Percentiles rank a stretch among this genome's conserved stretches.
phyloP scores from a whole-genome alignment of 1,284 basidiomycete genomes.

The Calocybe gambosa region DNA sequence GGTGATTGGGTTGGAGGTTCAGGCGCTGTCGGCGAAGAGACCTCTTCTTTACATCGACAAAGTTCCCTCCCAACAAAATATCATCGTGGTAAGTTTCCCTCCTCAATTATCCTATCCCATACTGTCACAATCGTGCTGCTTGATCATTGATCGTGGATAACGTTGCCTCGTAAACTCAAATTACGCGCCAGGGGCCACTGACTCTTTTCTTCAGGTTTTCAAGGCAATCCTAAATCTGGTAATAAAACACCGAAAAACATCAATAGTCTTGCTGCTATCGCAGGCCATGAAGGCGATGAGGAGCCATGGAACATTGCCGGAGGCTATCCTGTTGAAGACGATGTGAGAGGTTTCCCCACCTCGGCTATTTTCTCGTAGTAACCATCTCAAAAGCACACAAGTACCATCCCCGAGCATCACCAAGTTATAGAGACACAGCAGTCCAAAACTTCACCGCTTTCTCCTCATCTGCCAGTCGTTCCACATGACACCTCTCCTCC shows the following conservation, averaged over 20 bases:
- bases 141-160: constrained; percentile 21
- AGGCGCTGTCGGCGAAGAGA: constrained; percentile 69
- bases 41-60: constrained; percentile 64
- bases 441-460: constrained; percentile 48
- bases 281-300: constrained; percentile 78
- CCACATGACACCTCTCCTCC: constrained; percentile 59
- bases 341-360: constrained; percentile 27
- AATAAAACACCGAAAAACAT: constrained; percentile 64
- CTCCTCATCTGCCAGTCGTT: constrained; percentile 47
- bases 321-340: constrained; percentile 50
- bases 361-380: not conserved
- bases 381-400: constrained; percentile 20
- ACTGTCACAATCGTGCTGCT: constrained; percentile 16
- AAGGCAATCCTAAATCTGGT: constrained; percentile 49
- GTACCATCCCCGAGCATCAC: constrained; percentile 33
- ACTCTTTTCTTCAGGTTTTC: constrained; percentile 23
- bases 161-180: constrained; percentile 16
- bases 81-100: constrained; percentile 53
- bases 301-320: constrained; percentile 69
- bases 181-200: constrained; percentile 13
- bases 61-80: constrained; percentile 75
- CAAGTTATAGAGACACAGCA: constrained; percentile 41
- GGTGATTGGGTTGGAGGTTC: constrained; percentile 70
- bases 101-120: constrained; percentile 8
- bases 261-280: constrained; percentile 75